These are phyloP conservation scores for Tylopilus sp. DNA, from an alignment of 768 basidiomycete genomes.

Conservation along the genomic window DNA sequence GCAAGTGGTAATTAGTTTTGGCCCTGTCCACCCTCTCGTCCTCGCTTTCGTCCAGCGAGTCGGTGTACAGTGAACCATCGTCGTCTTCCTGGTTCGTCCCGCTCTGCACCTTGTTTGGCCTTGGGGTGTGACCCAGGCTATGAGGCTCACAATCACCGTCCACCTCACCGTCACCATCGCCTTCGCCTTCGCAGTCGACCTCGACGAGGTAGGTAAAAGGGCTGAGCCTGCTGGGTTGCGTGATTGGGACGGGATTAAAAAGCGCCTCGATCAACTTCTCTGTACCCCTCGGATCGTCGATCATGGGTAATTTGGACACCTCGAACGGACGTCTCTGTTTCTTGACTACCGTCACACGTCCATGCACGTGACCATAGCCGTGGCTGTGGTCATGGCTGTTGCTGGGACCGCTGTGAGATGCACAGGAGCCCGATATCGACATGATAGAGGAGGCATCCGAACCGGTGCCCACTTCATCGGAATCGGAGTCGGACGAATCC, in stretches of 20 bases:
- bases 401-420: background rate
- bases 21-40: constrained; percentile 2
- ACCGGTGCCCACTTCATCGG: constrained; percentile 10
- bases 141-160: constrained; percentile 4
- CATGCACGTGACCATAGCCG: too few relatives aligned
- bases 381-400: background rate
- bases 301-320: constrained; percentile 41
- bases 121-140: background rate
- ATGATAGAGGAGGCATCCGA: constrained; percentile 22
- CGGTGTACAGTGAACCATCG: constrained; percentile 20
- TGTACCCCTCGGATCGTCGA: constrained; percentile 60
- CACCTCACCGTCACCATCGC: constrained; percentile 15
- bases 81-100: constrained; percentile 9
- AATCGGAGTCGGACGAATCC: constrained; percentile 29
- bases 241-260: constrained; percentile 66
- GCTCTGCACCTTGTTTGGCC: background rate
- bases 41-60: constrained; percentile 15
- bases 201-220: constrained; percentile 40
- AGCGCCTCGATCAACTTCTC: constrained; percentile 75
- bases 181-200: constrained; percentile 19
- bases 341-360: constrained; percentile 9
- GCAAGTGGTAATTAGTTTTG: constrained; percentile 30
- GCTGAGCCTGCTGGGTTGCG: constrained; percentile 19
- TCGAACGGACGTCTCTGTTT: constrained; percentile 30
- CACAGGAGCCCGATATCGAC: constrained; percentile 17